These are phyloP conservation scores for Arabis alpina DNA, from an alignment of 345 rosid species.

Conservation along the genomic window DNA sequence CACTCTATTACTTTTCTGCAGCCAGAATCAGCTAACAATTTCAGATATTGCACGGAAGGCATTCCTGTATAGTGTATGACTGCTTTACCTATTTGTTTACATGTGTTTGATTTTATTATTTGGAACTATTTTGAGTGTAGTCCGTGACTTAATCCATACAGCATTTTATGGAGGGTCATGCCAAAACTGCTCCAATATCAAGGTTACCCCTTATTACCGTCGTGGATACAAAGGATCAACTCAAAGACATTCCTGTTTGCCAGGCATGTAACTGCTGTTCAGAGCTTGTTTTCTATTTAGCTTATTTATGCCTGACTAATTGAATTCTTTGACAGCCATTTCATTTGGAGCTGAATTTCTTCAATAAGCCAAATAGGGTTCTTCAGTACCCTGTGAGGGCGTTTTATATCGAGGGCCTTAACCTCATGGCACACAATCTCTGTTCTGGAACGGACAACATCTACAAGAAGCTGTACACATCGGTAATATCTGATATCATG, in stretches of 20 bases:
- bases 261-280: conserved; percentile 55
- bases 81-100: conserved; percentile 31
- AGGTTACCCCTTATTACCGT: conserved; percentile 84
- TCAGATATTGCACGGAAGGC: conserved; percentile 98
- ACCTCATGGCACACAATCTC: conserved; percentile 89
- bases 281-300: conserved; percentile 28
- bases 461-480: conserved; percentile 85
- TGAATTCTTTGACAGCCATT: conserved; percentile 71
- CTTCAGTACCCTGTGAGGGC: conserved; percentile 96
- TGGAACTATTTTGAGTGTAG: conserved; percentile 25
- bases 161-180: conserved; percentile 99
- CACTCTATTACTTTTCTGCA: conserved; percentile 47
- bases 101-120: background rate
- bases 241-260: conserved; percentile 87
- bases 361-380: conserved; percentile 86
- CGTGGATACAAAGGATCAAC: conserved; percentile 68
- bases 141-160: conserved; percentile 43
- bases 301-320: conserved; percentile 42
- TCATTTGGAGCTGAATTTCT: conserved; percentile 97
- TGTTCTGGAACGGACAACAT: conserved; percentile 77
- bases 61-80: conserved; percentile 90
- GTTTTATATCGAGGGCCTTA: conserved; percentile 81
- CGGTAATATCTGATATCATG: conserved; percentile 54
- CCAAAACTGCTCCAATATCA: conserved; percentile 90
- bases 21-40: conserved; percentile 82